Evolutionary conservation across 1,284 basidiomycete species (phyloP).

Genomic region (Hortiboletus rubellus): DNA sequence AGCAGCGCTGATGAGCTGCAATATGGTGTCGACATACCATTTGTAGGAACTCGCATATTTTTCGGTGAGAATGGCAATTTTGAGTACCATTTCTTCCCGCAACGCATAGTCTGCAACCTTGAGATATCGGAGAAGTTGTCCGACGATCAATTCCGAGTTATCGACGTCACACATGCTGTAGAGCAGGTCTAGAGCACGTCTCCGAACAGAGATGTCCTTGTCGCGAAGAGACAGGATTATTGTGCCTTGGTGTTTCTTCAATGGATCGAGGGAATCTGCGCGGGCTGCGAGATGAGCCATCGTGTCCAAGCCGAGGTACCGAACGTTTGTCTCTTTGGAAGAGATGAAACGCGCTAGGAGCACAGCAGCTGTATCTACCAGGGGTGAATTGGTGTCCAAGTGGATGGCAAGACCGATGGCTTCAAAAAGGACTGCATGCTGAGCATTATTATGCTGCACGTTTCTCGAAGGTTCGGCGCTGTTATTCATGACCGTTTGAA

Average conservation of each 20-base stretch:
- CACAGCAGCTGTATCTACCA: slow-evolving; percentile 89
- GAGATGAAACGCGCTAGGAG: slow-evolving; percentile 95
- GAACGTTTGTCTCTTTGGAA: slow-evolving; percentile 97
- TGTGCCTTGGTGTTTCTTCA: slow-evolving; percentile 95
- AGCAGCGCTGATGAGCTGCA: slow-evolving; percentile 93
- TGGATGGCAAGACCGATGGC: slow-evolving; percentile 98
- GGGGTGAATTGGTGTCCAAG: slow-evolving; percentile 86
- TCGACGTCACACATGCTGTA: slow-evolving; percentile 99
- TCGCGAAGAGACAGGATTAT: slow-evolving; percentile 95
- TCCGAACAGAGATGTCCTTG: slow-evolving; percentile 95
- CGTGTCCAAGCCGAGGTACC: slow-evolving; percentile 96
- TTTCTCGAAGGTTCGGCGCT: slow-evolving; percentile 92
- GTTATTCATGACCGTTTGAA: slow-evolving; percentile 91
- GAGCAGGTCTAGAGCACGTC: slow-evolving; percentile 91
- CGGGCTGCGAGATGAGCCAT: slow-evolving; percentile 98
- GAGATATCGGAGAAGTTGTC: slow-evolving; percentile 90
- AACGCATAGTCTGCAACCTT: slow-evolving; percentile 94
- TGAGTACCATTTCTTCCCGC: slow-evolving; percentile 97
- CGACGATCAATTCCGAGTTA: slow-evolving; percentile 94
- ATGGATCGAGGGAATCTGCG: slow-evolving; percentile 84
- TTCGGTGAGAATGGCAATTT: slow-evolving; percentile 97
- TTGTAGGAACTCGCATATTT: slow-evolving; percentile 95
- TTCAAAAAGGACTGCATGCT: slow-evolving; percentile 98
- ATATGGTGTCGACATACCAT: slow-evolving; percentile 96
- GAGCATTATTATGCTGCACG: slow-evolving; percentile 98